These are phyloP conservation scores for Cardamine resedifolia DNA, from an alignment of 345 rosid genomes.

Conservation along the genomic window DNA sequence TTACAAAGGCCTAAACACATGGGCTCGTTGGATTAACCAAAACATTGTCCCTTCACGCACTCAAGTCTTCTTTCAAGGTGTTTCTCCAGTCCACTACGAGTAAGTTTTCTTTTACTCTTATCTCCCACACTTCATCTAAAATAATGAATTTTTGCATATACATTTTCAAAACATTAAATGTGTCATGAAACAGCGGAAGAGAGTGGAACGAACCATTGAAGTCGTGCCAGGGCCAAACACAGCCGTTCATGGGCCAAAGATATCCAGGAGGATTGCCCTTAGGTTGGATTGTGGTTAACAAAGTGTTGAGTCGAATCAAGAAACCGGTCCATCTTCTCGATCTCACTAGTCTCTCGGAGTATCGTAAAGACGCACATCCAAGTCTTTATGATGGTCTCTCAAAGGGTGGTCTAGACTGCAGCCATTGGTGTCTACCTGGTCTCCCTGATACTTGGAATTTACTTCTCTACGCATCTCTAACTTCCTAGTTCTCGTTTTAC, in stretches of 20 bases:
- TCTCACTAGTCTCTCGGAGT: conserved; percentile 62
- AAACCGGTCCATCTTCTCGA: conserved; percentile 77
- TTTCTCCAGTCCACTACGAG: conserved; percentile 91
- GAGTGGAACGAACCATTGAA: conserved; percentile 68
- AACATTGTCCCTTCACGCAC: conserved; percentile 61
- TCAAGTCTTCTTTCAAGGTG: conserved; percentile 78
- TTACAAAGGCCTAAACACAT: conserved; percentile 83
- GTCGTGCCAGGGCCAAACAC: conserved; percentile 59
- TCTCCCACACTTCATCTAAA: not conserved
- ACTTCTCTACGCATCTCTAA: conserved; percentile 61
- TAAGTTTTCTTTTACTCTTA: conserved; percentile 40
- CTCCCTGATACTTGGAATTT: conserved; percentile 90
- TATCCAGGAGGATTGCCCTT: conserved; percentile 76
- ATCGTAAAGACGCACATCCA: conserved; percentile 81
- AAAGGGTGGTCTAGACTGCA: conserved; percentile 53
- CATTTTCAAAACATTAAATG: conserved; percentile 10
- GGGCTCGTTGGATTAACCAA: conserved; percentile 90
- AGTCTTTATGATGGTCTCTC: conserved; percentile 46
- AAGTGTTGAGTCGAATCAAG: conserved; percentile 66
- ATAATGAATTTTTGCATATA: not conserved
- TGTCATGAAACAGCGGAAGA: conserved; percentile 53
- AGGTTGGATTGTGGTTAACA: conserved; percentile 70
- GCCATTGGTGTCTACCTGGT: conserved; percentile 98
- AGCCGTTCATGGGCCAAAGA: conserved; percentile 56
- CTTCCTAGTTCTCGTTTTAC: conserved; percentile 35